Evolutionary conservation across 2,329 filamentous ascomycete species (phyloP), one percentile per base, ranked within the genome.

Genomic region (Phyllosticta paracitricarpa): DNA sequence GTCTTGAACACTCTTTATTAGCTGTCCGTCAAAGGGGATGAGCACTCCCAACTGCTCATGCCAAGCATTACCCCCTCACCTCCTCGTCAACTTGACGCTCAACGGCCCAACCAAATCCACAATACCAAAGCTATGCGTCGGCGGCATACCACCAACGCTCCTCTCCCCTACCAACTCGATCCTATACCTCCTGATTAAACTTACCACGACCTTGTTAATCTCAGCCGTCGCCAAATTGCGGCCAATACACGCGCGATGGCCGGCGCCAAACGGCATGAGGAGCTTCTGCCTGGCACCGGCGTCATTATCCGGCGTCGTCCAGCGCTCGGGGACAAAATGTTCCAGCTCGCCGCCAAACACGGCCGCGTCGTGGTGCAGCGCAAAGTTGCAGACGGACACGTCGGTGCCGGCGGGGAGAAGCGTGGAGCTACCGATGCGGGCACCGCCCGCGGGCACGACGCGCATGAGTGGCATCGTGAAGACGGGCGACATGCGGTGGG

Each of bases 401-500:
- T 58, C 56, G 40, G 40, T 52, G 3, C 56, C 48, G 2, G 40
- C 25, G 7, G 33, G 33, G 2, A 57, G 8, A 1, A 6, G 10
- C n/a, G 6, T 17, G 9, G 33, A 35, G 14, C 35, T 19, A 2
- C 51, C 25, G 2, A 53, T 9, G 22, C 33, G 4, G 0, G 25
- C 56, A 5, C 57, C 57, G 7, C 56, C 40, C 2, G 10, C 10
- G 22, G 55, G 55, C 2, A 62, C 57, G 12, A 40, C 54, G 17
- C 58, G 30, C 40, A 56, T 30, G 17, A 63, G 48, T 4, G 54
- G 62, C 58, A 61, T 61, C 4, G 55, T 58, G 58, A 63, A 63
- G 22, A 61, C 58, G 8, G 62, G 62, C 17, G 17, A 53, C 54
- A 63, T 61, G 25, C 62, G 40, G 51, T 51, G 56, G 8, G 28